Evolutionary conservation across 108 stramenopile genomes (phyloP), one percentile per base, ranked within the genome.

Genomic region (Cyclostephanos invisitatus): DNA sequence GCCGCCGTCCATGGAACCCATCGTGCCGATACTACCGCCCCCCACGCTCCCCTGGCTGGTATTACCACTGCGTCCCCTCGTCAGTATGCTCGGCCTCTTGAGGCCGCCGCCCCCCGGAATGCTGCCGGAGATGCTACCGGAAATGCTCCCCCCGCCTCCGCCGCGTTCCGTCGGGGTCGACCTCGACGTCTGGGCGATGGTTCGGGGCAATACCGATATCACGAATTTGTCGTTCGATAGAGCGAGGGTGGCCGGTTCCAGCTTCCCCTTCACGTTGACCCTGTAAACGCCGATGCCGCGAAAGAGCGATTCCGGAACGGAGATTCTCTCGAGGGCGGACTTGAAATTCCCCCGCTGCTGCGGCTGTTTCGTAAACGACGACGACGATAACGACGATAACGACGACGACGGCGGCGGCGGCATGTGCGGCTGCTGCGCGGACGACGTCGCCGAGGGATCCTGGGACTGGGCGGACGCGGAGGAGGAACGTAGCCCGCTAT

Each of bases 191-290:
- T 15, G 44, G 24, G 0, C 12, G 25, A 32, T 32, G 32, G 32
- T 3, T 4, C 73, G 73, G 21, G 79, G 72, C 6, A 76, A 21
- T 50, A 93, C 37, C n/a, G 83, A 85, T 12, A 94, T 46, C 12
- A 89, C 90, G 77, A 94, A 94, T 44, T 83, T 85, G 66, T 94
- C 90, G 17, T 61, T 20, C 15, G 84, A 85, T 22, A 94, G 56
- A 0, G 82, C 79, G 5, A 81, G 80, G 10, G 73, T 73, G 21
- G 61, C 71, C 14, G 81, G 60, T 69, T 86, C 76, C 27, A 87
- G 78, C 44, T 84, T 87, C 15, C 92, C 89, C 68, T 91, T 88
- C 47, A 81, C 79, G 49, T 64, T 71, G 21, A 93, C 89, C 50
- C 78, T 80, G 11, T 84, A 65, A 3, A 89, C 85, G 10, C 61